A percentile compares a stretch with the other conserved stretches of the same genome.
Conservation (phyloP, 495 filamentous ascomycete species). For the Lophium mytilinum region DNA sequence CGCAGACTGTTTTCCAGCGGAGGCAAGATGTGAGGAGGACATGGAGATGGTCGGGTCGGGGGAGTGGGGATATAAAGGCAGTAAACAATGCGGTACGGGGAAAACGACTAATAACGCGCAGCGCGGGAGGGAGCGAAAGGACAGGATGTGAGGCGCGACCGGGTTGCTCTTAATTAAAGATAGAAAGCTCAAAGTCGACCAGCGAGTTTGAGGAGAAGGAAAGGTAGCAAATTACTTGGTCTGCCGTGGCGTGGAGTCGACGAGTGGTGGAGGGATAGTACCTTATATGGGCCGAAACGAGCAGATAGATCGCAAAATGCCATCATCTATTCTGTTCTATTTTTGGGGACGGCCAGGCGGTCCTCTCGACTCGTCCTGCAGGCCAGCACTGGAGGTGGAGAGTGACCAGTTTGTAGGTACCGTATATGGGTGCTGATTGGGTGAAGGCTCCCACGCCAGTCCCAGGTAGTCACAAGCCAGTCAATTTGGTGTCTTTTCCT, state of each 20-base stretch:
- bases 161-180: constrained; percentile 35
- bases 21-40: constrained; percentile 25
- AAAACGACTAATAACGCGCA: constrained; percentile 25
- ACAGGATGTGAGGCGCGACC: constrained; percentile 27
- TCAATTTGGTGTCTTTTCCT: constrained; percentile 18
- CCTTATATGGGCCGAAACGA: constrained; percentile 34
- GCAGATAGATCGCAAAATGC: constrained; percentile 27
- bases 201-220: constrained; percentile 25
- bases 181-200: constrained; percentile 31
- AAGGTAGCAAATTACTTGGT: constrained; percentile 35
- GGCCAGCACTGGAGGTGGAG: background rate
- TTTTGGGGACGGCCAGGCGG: constrained; percentile 24
- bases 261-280: constrained; percentile 21
- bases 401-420: no score
- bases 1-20: constrained; percentile 29
- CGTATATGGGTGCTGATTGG: constrained; percentile 13
- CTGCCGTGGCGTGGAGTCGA: constrained; percentile 15
- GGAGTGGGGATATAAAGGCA: constrained; percentile 23
- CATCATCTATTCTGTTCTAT: constrained; percentile 24
- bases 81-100: constrained; percentile 24
- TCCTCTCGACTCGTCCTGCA: background rate
- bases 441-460: constrained; percentile 1
- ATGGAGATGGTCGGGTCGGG: constrained; percentile 23
- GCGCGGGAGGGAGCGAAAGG: constrained; percentile 27
- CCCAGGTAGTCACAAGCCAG: no score